Percentiles rank a stretch among this genome's conserved stretches.
These are phyloP conservation scores for Polytolypa hystricis DNA, from an alignment of 2,329 filamentous ascomycete species.

Conservation along the genomic window DNA sequence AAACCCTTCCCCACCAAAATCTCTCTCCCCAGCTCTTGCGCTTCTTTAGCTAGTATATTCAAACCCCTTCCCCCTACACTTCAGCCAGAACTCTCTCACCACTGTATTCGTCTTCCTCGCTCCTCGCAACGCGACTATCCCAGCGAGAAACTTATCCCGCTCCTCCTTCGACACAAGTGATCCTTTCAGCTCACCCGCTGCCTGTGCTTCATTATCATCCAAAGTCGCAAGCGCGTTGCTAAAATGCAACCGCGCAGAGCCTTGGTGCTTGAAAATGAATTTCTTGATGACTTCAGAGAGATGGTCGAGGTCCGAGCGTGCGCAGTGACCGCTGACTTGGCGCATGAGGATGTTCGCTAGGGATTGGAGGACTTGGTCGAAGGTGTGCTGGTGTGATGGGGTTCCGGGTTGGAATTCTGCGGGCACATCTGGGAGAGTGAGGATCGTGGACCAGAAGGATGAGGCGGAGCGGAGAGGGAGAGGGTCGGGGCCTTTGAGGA, in stretches of 20 bases:
- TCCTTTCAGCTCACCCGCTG: slow-evolving; percentile 4
- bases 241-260: slow-evolving; percentile 27
- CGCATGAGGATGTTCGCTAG: slow-evolving; percentile 30
- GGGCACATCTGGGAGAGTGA: slow-evolving; percentile 22
- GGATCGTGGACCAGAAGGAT: slow-evolving; percentile 31
- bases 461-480: slow-evolving; percentile 37
- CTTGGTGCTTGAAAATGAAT: slow-evolving; percentile 32
- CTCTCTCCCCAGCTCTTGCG: not conserved
- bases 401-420: slow-evolving; percentile 6
- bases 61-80: slow-evolving; percentile 32
- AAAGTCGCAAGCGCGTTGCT: slow-evolving; percentile 25
- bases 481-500: slow-evolving; percentile 31
- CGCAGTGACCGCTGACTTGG: slow-evolving; percentile 33
- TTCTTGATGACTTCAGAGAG: slow-evolving; percentile 32
- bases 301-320: slow-evolving; percentile 34
- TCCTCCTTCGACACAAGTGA: slow-evolving; percentile 23
- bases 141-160: slow-evolving; percentile 31
- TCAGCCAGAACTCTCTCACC: slow-evolving; percentile 33
- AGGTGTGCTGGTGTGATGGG: slow-evolving; percentile 14
- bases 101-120: slow-evolving; percentile 28
- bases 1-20: too few species aligned
- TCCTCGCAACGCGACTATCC: slow-evolving; percentile 29
- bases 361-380: slow-evolving; percentile 26
- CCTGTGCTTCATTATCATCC: slow-evolving; percentile 2
- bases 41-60: slow-evolving; percentile 20